Evolutionary conservation across 345 rosid genomes (phyloP), one percentile per base, ranked within the genome.

Genomic region (Zanthoxylum bungeanum): DNA sequence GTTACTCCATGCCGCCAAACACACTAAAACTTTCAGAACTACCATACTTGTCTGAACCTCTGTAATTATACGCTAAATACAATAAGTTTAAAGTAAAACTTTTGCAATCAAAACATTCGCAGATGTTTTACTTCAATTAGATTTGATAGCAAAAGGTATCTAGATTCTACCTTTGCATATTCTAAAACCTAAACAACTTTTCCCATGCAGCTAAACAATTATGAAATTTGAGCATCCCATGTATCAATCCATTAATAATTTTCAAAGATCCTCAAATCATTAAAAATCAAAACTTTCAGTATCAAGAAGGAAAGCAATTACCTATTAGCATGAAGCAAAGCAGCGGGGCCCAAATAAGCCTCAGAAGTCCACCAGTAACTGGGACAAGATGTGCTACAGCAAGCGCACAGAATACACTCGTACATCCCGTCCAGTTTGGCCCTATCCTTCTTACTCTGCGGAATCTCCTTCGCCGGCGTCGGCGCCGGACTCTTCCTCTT

Each of bases 351-450:
- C 76, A 94, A 80, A 65, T 94, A 94, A 28, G 93, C 81, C 72
- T 94, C 98, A 21, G 98, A 97, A 44, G 92, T 94, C 98, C 98
- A 94, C 98, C 98, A 94, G 64, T 94, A 94, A 58, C 98, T 94
- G 33, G 98, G 98, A 77, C 97, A 94, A 5, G 97, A 89, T 0
- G 97, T 90, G 73, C 93, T 90, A 66, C 98, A 94, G 69, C 98
- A 94, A 39, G 98, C 95, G 61, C 98, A 94, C 40, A 92, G 80
- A 30, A 94, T 94, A 57, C 98, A 92, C 78, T 94, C 98, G 33
- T 94, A 94, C 98, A 90, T 94, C 76, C 97, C 98, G 63, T 94
- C 98, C 51, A 94, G 87, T 87, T 90, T 92, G 31, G 91, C 85
- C 78, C 97, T 85, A 60, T 94, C 91, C 63, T 89, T 89, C 92